Evolutionary conservation across 257 asterid genomes (phyloP).

Genomic region (Petunia secreta): DNA sequence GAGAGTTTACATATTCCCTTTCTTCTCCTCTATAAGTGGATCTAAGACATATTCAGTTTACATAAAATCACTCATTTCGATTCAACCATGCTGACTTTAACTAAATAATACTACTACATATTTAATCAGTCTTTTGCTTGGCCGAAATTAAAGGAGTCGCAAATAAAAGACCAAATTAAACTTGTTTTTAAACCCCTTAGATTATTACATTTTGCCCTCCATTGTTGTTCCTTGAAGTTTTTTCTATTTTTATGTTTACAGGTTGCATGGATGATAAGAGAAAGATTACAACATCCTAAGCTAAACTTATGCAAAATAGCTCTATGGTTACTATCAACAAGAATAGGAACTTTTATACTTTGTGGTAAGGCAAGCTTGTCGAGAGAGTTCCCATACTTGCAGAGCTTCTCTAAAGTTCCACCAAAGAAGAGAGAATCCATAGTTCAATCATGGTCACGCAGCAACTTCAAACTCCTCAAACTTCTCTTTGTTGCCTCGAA

Average conservation of each 20-base stretch:
- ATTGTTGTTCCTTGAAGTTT: not conserved
- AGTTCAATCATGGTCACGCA: constrained; percentile 56
- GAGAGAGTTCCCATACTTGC: constrained; percentile 53
- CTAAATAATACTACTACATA: constrained; percentile 44
- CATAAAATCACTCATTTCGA: not conserved
- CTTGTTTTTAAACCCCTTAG: not conserved
- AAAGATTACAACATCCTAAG: constrained; percentile 37
- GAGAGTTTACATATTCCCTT: too few relatives aligned
- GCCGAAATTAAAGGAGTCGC: not conserved
- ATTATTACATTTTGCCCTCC: too few relatives aligned
- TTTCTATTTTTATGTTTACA: constrained; percentile 19
- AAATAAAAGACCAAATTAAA: not conserved
- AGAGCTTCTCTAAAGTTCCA: constrained; percentile 50
- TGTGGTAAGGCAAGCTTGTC: constrained; percentile 60
- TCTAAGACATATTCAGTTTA: too few relatives aligned
- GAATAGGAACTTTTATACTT: constrained; percentile 57
- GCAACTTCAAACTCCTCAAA: constrained; percentile 46
- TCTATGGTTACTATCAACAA: constrained; percentile 56
- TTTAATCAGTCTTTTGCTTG: constrained; percentile 37
- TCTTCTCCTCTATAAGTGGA: too few relatives aligned
- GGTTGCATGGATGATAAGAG: constrained; percentile 45
- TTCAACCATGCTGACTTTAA: not conserved
- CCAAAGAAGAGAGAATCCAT: constrained; percentile 44
- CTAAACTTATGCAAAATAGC: constrained; percentile 37
- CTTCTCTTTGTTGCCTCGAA: constrained; percentile 47